Conservation (phyloP, 2,329 filamentous ascomycete genomes). For the Penicillium sclerotiorum region DNA sequence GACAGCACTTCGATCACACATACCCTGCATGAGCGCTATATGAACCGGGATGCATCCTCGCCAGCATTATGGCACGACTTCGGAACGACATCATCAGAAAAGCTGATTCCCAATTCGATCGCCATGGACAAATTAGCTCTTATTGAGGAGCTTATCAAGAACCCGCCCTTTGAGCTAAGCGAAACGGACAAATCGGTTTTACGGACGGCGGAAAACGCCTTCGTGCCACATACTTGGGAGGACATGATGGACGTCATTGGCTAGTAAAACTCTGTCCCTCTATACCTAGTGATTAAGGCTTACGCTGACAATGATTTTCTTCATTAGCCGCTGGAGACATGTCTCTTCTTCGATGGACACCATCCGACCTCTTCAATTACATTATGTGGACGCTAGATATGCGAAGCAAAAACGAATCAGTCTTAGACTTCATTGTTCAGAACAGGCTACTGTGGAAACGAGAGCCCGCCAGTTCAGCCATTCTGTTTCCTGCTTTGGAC, state of each 20-base stretch:
- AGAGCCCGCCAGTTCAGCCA: not conserved
- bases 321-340: not conserved
- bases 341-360: not conserved
- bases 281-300: not conserved
- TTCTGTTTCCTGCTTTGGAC: not conserved
- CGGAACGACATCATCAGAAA: too few relatives aligned
- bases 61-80: too few relatives aligned
- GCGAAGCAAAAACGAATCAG: not conserved
- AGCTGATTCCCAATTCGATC: not conserved
- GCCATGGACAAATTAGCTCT: not conserved
- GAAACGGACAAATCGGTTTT: not conserved
- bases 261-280: not conserved
- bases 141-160: not conserved
- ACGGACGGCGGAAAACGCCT: not conserved
- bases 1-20: too few relatives aligned
- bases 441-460: not conserved
- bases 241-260: not conserved
- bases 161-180: not conserved
- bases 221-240: not conserved
- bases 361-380: not conserved
- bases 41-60: too few relatives aligned
- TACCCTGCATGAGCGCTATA: too few relatives aligned
- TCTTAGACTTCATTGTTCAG: not conserved
- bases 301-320: too few relatives aligned
- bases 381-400: not conserved